Conservation (phyloP, 1,284 basidiomycete genomes). For the Calocybe gambosa region DNA sequence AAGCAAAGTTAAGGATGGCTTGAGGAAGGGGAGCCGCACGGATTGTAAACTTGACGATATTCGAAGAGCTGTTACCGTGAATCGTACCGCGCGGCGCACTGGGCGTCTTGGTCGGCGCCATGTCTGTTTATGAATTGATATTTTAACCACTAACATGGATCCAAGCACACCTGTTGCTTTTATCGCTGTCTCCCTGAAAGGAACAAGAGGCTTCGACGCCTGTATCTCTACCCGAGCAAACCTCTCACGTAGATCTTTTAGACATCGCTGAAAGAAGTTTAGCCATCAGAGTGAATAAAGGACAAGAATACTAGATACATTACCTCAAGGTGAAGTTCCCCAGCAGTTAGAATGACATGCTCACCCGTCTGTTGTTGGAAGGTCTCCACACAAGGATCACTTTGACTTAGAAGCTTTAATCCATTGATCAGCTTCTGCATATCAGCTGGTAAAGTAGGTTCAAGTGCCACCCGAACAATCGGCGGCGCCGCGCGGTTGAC, state of each 20-base stretch:
- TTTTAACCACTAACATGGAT: not conserved
- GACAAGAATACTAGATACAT: constrained; percentile 9
- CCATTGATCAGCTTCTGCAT: constrained; percentile 90
- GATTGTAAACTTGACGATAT: constrained; percentile 78
- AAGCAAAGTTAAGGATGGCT: constrained; percentile 52
- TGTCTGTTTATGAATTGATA: constrained; percentile 49
- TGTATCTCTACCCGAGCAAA: constrained; percentile 94
- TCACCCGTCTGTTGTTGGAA: constrained; percentile 97
- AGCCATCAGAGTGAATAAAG: not conserved
- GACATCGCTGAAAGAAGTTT: constrained; percentile 62
- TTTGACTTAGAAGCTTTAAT: constrained; percentile 86
- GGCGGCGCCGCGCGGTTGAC: constrained; percentile 73
- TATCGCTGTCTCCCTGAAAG: constrained; percentile 94
- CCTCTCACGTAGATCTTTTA: constrained; percentile 91
- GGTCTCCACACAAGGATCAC: constrained; percentile 96
- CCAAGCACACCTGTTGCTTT: constrained; percentile 55
- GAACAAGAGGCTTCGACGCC: constrained; percentile 93
- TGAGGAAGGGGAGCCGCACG: constrained; percentile 77
- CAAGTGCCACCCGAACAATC: constrained; percentile 94
- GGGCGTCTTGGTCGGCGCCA: constrained; percentile 78
- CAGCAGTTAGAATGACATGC: constrained; percentile 94
- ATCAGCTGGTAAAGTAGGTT: constrained; percentile 85
- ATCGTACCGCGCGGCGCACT: constrained; percentile 78
- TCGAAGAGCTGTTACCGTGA: constrained; percentile 61
- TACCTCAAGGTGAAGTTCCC: constrained; percentile 95